A percentile compares a stretch with the other conserved stretches of the same genome.
Evolutionary conservation across 2,329 filamentous ascomycete genomes (phyloP).

Genomic region (Hypoxylon sp.): DNA sequence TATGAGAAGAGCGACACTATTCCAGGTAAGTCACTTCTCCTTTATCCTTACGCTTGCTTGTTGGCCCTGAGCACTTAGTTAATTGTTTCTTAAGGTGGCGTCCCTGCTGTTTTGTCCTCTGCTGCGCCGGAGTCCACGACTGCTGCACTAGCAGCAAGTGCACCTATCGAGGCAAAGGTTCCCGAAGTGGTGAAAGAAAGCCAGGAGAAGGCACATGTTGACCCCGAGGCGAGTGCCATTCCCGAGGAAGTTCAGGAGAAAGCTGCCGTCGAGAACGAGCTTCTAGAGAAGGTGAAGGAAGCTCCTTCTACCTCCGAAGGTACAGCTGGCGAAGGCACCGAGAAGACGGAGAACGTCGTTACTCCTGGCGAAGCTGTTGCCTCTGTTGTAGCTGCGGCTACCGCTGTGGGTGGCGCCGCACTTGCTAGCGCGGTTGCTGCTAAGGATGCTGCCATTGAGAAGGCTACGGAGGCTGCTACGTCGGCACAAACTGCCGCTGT

Average conservation of each 20-base stretch:
- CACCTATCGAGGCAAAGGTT: conserved; percentile 63
- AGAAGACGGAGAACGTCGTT: conserved; percentile 65
- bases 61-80: conserved; percentile 12
- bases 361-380: conserved; percentile 60
- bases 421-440: conserved; percentile 56
- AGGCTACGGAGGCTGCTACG: conserved; percentile 58
- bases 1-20: conserved; percentile 85
- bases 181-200: conserved; percentile 79
- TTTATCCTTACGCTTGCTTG: neutral
- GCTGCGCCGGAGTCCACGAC: conserved; percentile 63
- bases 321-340: conserved; percentile 65
- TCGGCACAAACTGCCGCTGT: conserved; percentile 48
- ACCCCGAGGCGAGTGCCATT: conserved; percentile 78
- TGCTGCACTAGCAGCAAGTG: conserved; percentile 59
- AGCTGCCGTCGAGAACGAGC: conserved; percentile 78
- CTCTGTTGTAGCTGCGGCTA: conserved; percentile 60
- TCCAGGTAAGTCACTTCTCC: conserved; percentile 57
- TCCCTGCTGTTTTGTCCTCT: conserved; percentile 47
- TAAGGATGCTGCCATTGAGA: conserved; percentile 60
- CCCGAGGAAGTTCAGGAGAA: conserved; percentile 78
- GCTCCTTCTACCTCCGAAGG: conserved; percentile 71
- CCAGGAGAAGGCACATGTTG: conserved; percentile 74
- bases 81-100: conserved; percentile 45
- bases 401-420: conserved; percentile 58
- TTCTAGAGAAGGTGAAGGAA: conserved; percentile 76